These are phyloP conservation scores for Salix brachista DNA, from an alignment of 345 rosid species.

Conservation along the genomic window DNA sequence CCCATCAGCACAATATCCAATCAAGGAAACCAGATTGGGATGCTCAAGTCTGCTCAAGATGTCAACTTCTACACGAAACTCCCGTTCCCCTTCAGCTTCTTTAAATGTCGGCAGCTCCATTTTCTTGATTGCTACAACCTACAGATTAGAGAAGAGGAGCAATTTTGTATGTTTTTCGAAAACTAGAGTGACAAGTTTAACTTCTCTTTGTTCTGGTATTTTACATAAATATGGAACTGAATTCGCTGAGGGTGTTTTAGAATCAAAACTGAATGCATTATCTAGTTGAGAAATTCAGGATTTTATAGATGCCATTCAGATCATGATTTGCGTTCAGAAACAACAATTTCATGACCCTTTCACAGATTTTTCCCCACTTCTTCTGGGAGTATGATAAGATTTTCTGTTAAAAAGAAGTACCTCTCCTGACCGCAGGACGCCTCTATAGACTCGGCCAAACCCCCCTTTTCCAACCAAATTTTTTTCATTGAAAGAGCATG, in stretches of 20 bases:
- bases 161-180: neutral
- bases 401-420: constrained; percentile 27
- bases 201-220: neutral
- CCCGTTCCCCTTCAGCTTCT: constrained; percentile 88
- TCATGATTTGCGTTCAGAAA: neutral
- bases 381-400: neutral
- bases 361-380: neutral
- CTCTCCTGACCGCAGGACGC: constrained; percentile 81
- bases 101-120: constrained; percentile 85
- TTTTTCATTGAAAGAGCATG: constrained; percentile 63
- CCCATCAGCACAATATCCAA: constrained; percentile 93
- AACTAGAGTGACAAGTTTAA: neutral
- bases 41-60: constrained; percentile 93
- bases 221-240: neutral
- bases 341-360: neutral
- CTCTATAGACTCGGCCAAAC: constrained; percentile 83
- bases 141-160: constrained; percentile 23
- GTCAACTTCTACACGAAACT: constrained; percentile 94
- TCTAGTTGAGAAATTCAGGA: neutral
- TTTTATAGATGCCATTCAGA: neutral
- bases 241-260: neutral
- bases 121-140: constrained; percentile 97
- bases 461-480: constrained; percentile 86
- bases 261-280: neutral
- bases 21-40: constrained; percentile 82